A percentile compares a stretch with the other conserved stretches of the same genome.
These are phyloP conservation scores for Ananas comosus DNA, from an alignment of 176 grass and related monocot species.

Conservation along the genomic window DNA sequence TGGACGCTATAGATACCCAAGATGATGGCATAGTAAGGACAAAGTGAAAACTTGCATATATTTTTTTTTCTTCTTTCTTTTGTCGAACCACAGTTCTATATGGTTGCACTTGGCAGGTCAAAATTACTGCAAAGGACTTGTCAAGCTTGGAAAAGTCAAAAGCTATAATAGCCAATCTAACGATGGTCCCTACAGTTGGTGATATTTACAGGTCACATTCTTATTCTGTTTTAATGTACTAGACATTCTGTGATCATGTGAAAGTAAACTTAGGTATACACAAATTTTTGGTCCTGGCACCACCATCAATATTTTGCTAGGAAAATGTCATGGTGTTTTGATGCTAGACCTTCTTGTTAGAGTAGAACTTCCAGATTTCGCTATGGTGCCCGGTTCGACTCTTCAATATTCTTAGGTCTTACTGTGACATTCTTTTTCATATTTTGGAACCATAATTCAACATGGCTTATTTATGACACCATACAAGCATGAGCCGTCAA, in stretches of 20 bases:
- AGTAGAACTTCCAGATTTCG: too few species aligned
- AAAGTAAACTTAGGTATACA: not conserved
- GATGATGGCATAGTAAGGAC: constrained; percentile 64
- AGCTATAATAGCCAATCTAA: constrained; percentile 78
- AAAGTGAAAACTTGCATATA: constrained; percentile 12
- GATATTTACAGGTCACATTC: constrained; percentile 71
- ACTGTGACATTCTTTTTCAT: too few species aligned
- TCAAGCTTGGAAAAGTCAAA: constrained; percentile 87
- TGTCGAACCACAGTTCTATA: constrained; percentile 16
- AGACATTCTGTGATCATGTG: not conserved
- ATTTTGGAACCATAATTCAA: too few species aligned
- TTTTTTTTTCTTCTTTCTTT: constrained; percentile 10
- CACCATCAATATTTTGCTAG: not conserved
- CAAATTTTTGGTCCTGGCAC: not conserved
- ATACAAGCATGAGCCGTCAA: too few species aligned
- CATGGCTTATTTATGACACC: too few species aligned
- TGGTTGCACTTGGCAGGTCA: constrained; percentile 58
- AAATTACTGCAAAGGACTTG: constrained; percentile 77
- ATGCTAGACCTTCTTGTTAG: not conserved
- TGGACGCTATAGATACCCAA: constrained; percentile 72
- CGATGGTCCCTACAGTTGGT: constrained; percentile 90
- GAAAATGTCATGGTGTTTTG: not conserved
- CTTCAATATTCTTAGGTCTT: too few species aligned
- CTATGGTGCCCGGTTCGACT: too few species aligned
- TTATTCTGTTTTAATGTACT: not conserved